These are phyloP conservation scores for Trypanosoma brucei DNA, from an alignment of 208 protist species.

Conservation along the genomic window DNA sequence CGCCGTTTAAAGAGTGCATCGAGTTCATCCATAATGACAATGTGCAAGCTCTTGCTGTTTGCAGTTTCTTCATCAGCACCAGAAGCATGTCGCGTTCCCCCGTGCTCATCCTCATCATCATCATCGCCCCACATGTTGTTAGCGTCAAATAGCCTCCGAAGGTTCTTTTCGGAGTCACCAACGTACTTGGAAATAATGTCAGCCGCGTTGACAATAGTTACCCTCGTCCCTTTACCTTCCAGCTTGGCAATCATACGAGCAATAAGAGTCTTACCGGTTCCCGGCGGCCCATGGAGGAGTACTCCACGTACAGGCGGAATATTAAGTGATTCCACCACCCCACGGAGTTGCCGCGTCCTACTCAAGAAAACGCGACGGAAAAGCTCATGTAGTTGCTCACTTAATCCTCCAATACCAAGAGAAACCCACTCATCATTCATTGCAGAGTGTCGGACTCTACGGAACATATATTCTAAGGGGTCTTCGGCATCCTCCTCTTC, in stretches of 20 bases:
- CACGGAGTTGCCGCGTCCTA: conserved; percentile 87
- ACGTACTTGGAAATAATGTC: conserved; percentile 99
- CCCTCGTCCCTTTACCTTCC: conserved; percentile 79
- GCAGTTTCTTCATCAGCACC: conserved; percentile 1
- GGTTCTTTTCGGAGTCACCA: conserved; percentile 98
- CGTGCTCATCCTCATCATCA: background rate
- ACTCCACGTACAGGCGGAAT: conserved; percentile 97
- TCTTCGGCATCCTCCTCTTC: conserved; percentile 12
- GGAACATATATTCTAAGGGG: conserved; percentile 56
- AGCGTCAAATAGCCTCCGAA: conserved; percentile 97
- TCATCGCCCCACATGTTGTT: conserved; percentile 45
- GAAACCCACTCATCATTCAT: conserved; percentile 39
- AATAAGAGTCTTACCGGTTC: conserved; percentile 99
- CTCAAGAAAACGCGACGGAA: conserved; percentile 98
- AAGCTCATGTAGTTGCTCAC: conserved; percentile 92
- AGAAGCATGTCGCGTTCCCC: background rate
- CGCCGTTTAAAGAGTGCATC: conserved; percentile 97
- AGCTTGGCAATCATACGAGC: conserved; percentile 98
- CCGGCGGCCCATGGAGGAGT: conserved; percentile 98
- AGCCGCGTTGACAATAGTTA: conserved; percentile 92
- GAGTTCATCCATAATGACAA: conserved; percentile 99
- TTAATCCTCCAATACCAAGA: conserved; percentile 95
- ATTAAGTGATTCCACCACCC: conserved; percentile 66
- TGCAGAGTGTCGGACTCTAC: conserved; percentile 3
- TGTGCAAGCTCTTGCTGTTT: conserved; percentile 87